These are phyloP conservation scores for Leccinum obscurum DNA, from an alignment of 768 basidiomycete species.

Conservation along the genomic window DNA sequence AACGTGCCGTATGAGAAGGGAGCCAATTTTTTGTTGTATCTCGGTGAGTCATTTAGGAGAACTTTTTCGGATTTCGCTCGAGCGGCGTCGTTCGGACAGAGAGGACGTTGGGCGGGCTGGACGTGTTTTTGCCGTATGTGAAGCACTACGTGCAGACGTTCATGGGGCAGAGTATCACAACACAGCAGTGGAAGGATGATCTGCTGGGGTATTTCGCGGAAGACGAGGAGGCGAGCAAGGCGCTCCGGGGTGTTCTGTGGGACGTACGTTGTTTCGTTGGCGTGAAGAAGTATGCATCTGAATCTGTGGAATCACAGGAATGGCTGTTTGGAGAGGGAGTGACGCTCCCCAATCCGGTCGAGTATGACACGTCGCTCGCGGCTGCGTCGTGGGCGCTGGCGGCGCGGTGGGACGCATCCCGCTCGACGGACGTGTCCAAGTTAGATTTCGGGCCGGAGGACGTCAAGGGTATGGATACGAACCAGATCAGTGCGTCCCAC, in stretches of 20 bases:
- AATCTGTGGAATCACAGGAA: slow-evolving; percentile 40
- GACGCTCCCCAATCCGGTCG: slow-evolving; percentile 68
- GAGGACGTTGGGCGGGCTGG: slow-evolving; percentile 27
- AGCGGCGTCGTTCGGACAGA: slow-evolving; percentile 2
- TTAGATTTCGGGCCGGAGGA: slow-evolving; percentile 62
- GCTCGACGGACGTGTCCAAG: slow-evolving; percentile 45
- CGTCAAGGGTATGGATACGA: slow-evolving; percentile 62
- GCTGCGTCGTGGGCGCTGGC: slow-evolving; percentile 71
- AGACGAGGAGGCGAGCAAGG: slow-evolving; percentile 56
- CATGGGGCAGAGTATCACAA: slow-evolving; percentile 81
- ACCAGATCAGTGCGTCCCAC: slow-evolving; percentile 64
- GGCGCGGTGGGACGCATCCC: slow-evolving; percentile 67
- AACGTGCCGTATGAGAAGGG: slow-evolving; percentile 87
- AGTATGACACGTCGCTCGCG: slow-evolving; percentile 75
- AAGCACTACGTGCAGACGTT: slow-evolving; percentile 81
- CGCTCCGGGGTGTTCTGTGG: slow-evolving; percentile 74
- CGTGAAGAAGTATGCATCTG: not conserved
- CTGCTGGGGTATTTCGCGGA: slow-evolving; percentile 68
- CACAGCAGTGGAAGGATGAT: slow-evolving; percentile 80
- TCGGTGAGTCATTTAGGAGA: slow-evolving; percentile 50
- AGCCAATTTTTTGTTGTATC: slow-evolving; percentile 79
- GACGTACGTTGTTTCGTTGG: slow-evolving; percentile 47
- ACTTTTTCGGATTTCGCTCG: not conserved
- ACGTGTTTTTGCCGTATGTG: slow-evolving; percentile 83
- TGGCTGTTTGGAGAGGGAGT: slow-evolving; percentile 85